phyloP scores from a whole-genome alignment of 306 rosid genomes.

The Prinsepia uniflora region DNA sequence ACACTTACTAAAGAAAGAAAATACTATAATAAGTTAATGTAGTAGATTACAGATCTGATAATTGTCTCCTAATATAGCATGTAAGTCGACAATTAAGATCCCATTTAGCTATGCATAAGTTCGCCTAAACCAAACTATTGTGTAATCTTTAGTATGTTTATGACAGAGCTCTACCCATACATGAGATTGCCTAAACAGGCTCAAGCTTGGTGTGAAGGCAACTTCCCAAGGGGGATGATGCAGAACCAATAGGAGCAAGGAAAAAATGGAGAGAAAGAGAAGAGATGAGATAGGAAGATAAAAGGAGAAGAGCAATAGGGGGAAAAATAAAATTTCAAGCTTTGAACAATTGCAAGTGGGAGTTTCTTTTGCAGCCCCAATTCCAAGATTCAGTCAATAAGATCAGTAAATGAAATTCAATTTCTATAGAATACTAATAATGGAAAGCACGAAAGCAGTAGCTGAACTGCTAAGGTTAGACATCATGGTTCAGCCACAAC shows the following conservation, averaged over 20 bases:
- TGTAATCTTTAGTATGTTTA: not conserved
- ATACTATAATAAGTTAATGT: not conserved
- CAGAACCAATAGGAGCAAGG: not conserved
- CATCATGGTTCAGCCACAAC: not conserved
- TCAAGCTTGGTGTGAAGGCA: not conserved
- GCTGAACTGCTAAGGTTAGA: slow-evolving; percentile 1
- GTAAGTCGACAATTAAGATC: slow-evolving; percentile 27
- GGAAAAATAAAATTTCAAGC: not conserved
- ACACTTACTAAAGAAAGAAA: not conserved
- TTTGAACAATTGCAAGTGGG: not conserved
- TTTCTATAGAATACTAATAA: not conserved
- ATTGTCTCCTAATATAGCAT: slow-evolving; percentile 1
- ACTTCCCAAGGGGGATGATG: not conserved
- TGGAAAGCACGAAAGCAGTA: not conserved
- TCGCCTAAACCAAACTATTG: not conserved
- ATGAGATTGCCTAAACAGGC: not conserved
- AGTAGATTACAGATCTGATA: slow-evolving; percentile 4
- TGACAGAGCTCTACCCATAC: not conserved
- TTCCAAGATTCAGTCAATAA: not conserved
- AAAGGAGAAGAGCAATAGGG: not conserved
- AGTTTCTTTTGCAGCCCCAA: not conserved
- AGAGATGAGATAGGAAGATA: not conserved
- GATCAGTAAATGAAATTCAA: not conserved
- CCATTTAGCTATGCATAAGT: not conserved
- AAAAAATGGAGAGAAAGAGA: not conserved